Conservation (phyloP, 768 basidiomycete genomes). For the Auriculariales sp. region DNA sequence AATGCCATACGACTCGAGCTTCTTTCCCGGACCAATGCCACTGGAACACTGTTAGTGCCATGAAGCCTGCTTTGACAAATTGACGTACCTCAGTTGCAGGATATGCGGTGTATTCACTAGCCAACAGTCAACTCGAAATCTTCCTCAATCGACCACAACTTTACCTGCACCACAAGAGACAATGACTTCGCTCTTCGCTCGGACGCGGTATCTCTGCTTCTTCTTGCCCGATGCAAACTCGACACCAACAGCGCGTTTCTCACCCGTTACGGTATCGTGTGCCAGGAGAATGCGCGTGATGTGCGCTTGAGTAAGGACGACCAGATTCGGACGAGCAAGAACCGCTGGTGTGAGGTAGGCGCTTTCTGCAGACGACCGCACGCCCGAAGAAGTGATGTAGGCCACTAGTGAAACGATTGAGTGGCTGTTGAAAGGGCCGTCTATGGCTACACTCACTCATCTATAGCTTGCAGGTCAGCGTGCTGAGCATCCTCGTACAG, state of each 20-base stretch:
- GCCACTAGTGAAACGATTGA: too few species aligned
- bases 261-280: not conserved
- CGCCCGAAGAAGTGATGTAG: conserved; percentile 5
- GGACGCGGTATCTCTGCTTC: conserved; percentile 4
- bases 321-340: conserved; percentile 8
- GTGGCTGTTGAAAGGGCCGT: too few species aligned
- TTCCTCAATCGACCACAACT: too few species aligned
- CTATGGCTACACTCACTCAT: conserved; percentile 1
- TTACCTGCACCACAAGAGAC: conserved; percentile 10
- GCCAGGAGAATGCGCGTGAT: conserved; percentile 9
- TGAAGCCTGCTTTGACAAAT: too few species aligned
- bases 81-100: conserved; percentile 20
- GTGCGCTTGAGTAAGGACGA: conserved; percentile 3
- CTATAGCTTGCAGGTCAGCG: not conserved
- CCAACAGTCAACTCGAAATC: too few species aligned
- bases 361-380: conserved; percentile 5
- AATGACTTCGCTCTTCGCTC: conserved; percentile 7
- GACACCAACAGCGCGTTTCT: conserved; percentile 8
- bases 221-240: conserved; percentile 5
- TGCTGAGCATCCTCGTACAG: too few species aligned
- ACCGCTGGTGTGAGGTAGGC: conserved; percentile 10
- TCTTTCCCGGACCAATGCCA: too few species aligned
- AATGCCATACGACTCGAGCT: conserved; percentile 36
- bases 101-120: conserved; percentile 23
- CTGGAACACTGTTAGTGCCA: too few species aligned